Evolutionary conservation across 345 rosid genomes (phyloP).

Genomic region (Salix koriyanagi): DNA sequence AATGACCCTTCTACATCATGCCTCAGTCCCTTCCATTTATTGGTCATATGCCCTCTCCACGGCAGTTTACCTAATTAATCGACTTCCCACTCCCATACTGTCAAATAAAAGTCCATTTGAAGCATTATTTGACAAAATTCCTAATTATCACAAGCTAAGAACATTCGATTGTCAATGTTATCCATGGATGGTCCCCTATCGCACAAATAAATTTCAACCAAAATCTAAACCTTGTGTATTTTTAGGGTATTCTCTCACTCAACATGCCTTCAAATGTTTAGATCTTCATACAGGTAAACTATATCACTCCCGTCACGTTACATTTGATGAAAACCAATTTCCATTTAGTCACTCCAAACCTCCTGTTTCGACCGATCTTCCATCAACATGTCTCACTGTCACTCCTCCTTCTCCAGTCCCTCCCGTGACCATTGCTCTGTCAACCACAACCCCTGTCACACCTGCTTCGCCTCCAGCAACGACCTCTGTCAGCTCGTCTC

Average conservation of each 20-base stretch:
- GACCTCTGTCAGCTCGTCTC: no score
- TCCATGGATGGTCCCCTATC: not conserved
- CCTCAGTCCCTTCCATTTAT: not conserved
- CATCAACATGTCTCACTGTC: fast-evolving
- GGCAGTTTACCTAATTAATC: not conserved
- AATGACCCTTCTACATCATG: not conserved
- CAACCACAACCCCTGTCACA: no score
- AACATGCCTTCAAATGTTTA: not conserved
- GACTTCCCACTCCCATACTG: not conserved
- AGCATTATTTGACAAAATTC: not conserved
- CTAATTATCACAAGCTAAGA: not conserved
- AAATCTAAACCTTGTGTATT: not conserved
- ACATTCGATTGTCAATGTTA: not conserved
- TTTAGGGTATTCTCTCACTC: not conserved
- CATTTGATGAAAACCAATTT: no score
- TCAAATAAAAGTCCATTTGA: not conserved
- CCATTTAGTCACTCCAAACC: not conserved
- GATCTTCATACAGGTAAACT: no score
- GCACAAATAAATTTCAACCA: not conserved
- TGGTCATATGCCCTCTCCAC: not conserved
- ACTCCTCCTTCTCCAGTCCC: not conserved
- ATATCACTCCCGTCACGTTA: not conserved
- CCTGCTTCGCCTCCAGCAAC: no score
- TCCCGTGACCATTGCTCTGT: no score
- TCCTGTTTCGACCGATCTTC: fast-evolving